phyloP scores from a whole-genome alignment of 2,329 filamentous ascomycete species.

The Exophiala bonariae region DNA sequence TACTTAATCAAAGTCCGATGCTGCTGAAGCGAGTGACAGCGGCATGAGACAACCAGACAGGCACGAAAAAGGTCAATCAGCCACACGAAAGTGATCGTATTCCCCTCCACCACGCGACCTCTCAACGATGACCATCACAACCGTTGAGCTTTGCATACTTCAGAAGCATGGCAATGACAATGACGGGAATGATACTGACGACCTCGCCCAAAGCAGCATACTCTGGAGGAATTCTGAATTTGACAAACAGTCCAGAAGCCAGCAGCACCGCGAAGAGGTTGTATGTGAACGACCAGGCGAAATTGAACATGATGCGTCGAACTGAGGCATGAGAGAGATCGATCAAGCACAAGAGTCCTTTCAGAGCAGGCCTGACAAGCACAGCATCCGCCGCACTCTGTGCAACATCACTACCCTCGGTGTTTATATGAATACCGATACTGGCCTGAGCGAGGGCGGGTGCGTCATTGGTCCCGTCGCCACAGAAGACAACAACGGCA shows the following conservation, averaged over 20 bases:
- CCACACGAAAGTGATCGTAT: too few species aligned
- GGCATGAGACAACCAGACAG: too few species aligned
- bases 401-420: conserved; percentile 61
- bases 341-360: conserved; percentile 59
- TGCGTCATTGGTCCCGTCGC: conserved; percentile 80
- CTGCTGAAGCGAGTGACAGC: too few species aligned
- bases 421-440: conserved; percentile 68
- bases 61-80: too few species aligned
- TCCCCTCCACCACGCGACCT: too few species aligned
- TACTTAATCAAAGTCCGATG: too few species aligned
- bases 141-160: neutral
- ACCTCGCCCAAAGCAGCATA: conserved; percentile 72
- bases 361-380: conserved; percentile 59
- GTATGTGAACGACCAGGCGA: conserved; percentile 69
- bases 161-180: conserved; percentile 35
- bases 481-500: conserved; percentile 62
- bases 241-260: conserved; percentile 65
- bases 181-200: conserved; percentile 71
- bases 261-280: conserved; percentile 69
- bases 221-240: conserved; percentile 58
- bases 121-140: too few species aligned
- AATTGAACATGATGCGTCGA: conserved; percentile 64
- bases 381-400: conserved; percentile 68
- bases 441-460: conserved; percentile 69
- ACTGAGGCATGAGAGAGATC: conserved; percentile 49